Evolutionary conservation across 2,329 filamentous ascomycete genomes (phyloP).

Genomic region (Beauveria brongniartii): DNA sequence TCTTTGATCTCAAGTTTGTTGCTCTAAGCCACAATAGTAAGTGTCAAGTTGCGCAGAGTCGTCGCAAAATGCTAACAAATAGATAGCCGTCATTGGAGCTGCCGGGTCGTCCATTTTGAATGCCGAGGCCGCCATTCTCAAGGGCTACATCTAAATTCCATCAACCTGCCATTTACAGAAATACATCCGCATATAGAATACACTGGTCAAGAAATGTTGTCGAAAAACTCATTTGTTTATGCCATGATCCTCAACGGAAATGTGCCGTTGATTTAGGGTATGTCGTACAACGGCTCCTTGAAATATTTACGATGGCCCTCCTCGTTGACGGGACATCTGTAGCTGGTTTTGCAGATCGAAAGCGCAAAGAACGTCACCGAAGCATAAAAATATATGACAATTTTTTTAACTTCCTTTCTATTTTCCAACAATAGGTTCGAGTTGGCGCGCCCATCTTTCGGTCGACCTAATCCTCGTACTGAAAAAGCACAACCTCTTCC

Average conservation of each 20-base stretch:
- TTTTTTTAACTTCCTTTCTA: too few species aligned
- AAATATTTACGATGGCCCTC: too few species aligned
- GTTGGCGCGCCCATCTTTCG: too few species aligned
- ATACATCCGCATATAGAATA: neutral
- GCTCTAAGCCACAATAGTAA: constrained; percentile 74
- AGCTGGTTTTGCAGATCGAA: too few species aligned
- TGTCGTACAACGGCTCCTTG: too few species aligned
- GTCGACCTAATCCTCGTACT: too few species aligned
- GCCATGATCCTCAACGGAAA: neutral
- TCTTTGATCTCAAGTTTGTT: constrained; percentile 94
- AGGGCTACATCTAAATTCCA: constrained; percentile 63
- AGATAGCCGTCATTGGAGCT: constrained; percentile 75
- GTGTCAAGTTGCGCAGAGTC: constrained; percentile 18
- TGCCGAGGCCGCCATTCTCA: constrained; percentile 83
- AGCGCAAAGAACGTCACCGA: too few species aligned
- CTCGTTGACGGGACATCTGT: too few species aligned
- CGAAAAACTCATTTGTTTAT: neutral
- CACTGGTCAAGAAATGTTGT: neutral
- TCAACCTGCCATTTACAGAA: neutral
- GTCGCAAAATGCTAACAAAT: neutral
- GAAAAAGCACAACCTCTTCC: too few species aligned
- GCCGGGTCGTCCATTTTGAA: constrained; percentile 95
- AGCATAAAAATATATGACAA: too few species aligned
- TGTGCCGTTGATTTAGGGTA: too few species aligned
- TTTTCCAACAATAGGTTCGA: too few species aligned